phyloP scores from a whole-genome alignment of 805 yeast genomes.

The Starmerella vitae region DNA sequence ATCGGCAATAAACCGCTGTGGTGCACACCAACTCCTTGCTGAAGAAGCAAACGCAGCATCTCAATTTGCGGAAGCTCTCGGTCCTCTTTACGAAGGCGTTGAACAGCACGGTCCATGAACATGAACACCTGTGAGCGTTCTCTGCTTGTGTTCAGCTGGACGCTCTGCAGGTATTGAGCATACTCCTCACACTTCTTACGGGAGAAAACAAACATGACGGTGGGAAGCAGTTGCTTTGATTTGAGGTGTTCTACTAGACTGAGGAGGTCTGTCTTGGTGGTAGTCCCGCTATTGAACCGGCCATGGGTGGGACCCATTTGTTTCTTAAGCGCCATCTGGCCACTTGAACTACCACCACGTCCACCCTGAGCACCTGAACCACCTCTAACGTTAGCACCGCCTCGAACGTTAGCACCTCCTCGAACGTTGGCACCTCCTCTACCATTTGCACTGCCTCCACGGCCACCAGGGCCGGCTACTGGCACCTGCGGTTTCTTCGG shows the following conservation, averaged over 20 bases:
- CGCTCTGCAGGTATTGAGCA: constrained; percentile 59
- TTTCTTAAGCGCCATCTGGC: constrained; percentile 21
- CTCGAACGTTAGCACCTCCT: constrained; percentile 26
- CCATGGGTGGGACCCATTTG: constrained; percentile 25
- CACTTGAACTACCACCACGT: constrained; percentile 28
- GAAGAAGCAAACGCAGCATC: constrained; percentile 63
- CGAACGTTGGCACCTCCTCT: constrained; percentile 26
- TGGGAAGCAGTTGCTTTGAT: constrained; percentile 64
- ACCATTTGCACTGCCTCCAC: constrained; percentile 26
- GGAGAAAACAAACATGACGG: constrained; percentile 85
- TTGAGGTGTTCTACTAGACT: constrained; percentile 58
- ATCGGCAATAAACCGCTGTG: constrained; percentile 91
- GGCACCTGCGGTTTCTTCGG: constrained; percentile 7
- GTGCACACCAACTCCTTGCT: constrained; percentile 90
- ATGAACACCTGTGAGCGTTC: constrained; percentile 86
- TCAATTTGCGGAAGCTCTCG: constrained; percentile 85
- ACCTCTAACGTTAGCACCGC: no score
- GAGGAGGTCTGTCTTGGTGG: constrained; percentile 68
- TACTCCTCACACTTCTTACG: constrained; percentile 88
- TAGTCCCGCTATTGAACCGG: constrained; percentile 43
- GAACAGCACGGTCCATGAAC: constrained; percentile 81
- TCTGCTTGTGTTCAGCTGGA: constrained; percentile 68
- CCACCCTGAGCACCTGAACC: constrained; percentile 26
- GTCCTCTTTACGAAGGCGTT: constrained; percentile 80
- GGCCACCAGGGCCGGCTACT: constrained; percentile 25